A percentile compares a stretch with the other conserved stretches of the same genome.
Conservation (phyloP, 2,329 filamentous ascomycete genomes). For the Sporothrix schenckii region DNA sequence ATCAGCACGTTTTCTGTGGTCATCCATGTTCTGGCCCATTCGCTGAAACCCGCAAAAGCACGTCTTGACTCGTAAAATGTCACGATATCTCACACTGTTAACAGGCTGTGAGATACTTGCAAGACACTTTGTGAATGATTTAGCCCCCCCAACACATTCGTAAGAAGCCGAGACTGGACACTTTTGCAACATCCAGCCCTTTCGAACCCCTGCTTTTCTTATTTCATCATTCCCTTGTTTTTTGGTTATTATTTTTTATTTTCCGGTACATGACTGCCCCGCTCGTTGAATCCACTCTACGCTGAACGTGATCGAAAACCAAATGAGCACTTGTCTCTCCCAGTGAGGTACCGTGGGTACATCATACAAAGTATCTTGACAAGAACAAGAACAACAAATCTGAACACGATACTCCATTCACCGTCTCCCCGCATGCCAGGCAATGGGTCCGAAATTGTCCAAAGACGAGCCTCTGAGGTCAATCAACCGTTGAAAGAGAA, state of each 20-base stretch:
- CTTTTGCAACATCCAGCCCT: not conserved
- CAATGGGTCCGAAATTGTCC: not conserved
- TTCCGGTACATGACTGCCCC: not conserved
- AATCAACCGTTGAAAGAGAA: not conserved
- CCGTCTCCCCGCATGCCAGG: slow-evolving; percentile 1
- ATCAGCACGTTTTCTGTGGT: not conserved
- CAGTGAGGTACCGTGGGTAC: not conserved
- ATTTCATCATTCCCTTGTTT: not conserved
- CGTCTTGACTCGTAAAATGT: slow-evolving; percentile 16
- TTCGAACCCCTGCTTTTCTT: slow-evolving; percentile 4
- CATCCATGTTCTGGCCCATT: not conserved
- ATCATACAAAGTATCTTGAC: not conserved
- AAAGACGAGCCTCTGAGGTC: not conserved
- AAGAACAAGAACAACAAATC: not conserved
- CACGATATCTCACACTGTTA: slow-evolving; percentile 9
- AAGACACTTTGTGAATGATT: not conserved
- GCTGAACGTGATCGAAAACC: not conserved
- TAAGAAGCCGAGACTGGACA: not conserved
- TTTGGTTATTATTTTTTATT: not conserved
- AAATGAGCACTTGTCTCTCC: not conserved
- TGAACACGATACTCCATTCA: not conserved
- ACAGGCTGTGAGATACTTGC: not conserved
- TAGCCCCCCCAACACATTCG: not conserved
- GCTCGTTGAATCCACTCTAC: slow-evolving; percentile 14
- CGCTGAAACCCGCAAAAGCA: not conserved